These are phyloP conservation scores for Hypoxylon sp. DNA, from an alignment of 2,329 filamentous ascomycete species.

Conservation along the genomic window DNA sequence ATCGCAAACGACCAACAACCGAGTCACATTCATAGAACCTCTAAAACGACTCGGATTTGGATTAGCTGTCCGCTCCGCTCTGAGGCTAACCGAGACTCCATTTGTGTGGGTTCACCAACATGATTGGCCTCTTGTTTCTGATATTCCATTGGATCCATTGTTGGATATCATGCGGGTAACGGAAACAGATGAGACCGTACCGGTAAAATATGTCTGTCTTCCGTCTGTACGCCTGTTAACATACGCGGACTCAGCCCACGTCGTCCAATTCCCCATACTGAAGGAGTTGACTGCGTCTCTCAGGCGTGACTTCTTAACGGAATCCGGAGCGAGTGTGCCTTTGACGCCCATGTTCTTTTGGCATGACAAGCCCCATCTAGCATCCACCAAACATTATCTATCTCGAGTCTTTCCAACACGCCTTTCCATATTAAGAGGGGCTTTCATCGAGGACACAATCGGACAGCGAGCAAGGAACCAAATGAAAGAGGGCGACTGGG, in stretches of 20 bases:
- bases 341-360: constrained; percentile 72
- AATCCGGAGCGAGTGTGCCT: constrained; percentile 54
- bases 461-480: constrained; percentile 69
- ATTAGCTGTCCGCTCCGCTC: constrained; percentile 66
- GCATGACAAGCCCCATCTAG: constrained; percentile 72
- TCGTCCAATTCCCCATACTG: constrained; percentile 60
- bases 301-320: constrained; percentile 58
- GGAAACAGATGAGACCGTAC: constrained; percentile 51
- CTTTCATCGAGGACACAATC: constrained; percentile 71
- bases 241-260: constrained; percentile 65
- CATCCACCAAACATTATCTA: constrained; percentile 65
- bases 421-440: constrained; percentile 65
- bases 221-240: constrained; percentile 66
- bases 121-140: constrained; percentile 66
- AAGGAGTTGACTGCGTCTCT: constrained; percentile 60
- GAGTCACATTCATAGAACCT: constrained; percentile 66
- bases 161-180: constrained; percentile 63
- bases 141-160: constrained; percentile 62
- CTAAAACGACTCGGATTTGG: constrained; percentile 66
- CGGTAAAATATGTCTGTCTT: constrained; percentile 68
- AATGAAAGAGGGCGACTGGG: constrained; percentile 69
- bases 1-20: constrained; percentile 55
- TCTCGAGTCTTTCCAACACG: constrained; percentile 65
- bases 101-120: constrained; percentile 73
- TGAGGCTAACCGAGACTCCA: constrained; percentile 63